Evolutionary conservation across 306 rosid species (phyloP), one percentile per base, ranked within the genome.

Genomic region (Hippophae rhamnoides): DNA sequence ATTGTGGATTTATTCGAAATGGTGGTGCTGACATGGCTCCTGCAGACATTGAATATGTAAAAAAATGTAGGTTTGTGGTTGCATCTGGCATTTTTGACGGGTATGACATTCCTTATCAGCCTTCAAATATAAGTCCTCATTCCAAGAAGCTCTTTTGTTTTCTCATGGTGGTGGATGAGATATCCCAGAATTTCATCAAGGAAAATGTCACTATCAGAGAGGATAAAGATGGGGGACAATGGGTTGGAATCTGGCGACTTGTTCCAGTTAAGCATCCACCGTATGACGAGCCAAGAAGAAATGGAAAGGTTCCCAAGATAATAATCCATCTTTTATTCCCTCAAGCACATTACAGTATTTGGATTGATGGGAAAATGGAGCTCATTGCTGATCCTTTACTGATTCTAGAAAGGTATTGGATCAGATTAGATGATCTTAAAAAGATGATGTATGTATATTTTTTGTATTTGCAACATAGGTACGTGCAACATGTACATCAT

Each of bases 351-450:
- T 88, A 92, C 71, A 88, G 96, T 75, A 88, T 92, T 59, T 92
- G 99, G 99, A 86, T 92, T 25, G 98, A 92, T 80, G 98, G 96
- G 69, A 92, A 92, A 81, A 92, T 92, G 99, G 99, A 88, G 86
- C 82, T 88, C 61, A 64, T 92, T 43, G 96, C 88, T 52, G 99
- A 92, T 78, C 96, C 99, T 13, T 63, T 92, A 81, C 93, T 73
- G 63, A 86, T 88, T 41, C 89, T 92, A 56, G 99, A 92, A 76
- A 87, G 96, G 98, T 92, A 60, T 58, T 52, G 47, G 48, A 62
- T 54, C 8, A 56, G 54, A 57, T 12, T 18, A 41, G 38, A 31
- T 73, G 63, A 83, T 88, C 38, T 87, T 92, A 54, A 96, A 92
- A 76, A 87, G 95, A 96, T 92, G 58, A 56, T 52, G 47, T 52